Evolutionary conservation across 2,329 filamentous ascomycete species (phyloP).

Genomic region (Ramularia endophylla): DNA sequence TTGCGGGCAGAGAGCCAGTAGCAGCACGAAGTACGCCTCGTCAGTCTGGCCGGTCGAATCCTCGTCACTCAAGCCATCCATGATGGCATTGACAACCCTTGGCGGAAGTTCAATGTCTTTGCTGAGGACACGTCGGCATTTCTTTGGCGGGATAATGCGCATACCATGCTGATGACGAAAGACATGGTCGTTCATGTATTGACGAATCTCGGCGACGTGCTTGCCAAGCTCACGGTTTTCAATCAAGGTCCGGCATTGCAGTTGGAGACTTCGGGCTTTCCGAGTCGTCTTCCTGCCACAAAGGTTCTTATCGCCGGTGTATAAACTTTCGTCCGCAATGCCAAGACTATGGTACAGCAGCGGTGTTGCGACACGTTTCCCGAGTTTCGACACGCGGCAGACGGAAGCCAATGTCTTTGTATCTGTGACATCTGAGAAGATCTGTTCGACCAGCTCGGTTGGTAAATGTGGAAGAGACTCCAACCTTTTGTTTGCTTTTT

Average conservation of each 20-base stretch:
- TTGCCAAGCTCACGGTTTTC: neutral
- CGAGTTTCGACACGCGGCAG: neutral
- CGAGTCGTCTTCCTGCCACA: too few relatives aligned
- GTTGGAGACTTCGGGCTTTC: neutral
- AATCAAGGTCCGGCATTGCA: neutral
- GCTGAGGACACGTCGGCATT: neutral
- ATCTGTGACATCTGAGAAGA: neutral
- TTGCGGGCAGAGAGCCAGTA: too few relatives aligned
- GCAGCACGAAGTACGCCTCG: too few relatives aligned
- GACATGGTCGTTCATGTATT: neutral
- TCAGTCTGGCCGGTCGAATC: too few relatives aligned
- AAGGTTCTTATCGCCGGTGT: too few relatives aligned
- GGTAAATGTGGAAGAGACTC: neutral
- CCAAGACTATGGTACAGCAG: neutral
- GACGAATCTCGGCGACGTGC: neutral
- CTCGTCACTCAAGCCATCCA: neutral
- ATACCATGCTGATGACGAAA: too few relatives aligned
- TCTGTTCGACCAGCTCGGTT: slow-evolving; percentile 3
- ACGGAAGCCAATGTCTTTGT: neutral
- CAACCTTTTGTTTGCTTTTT: too few relatives aligned
- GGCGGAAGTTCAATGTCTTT: neutral
- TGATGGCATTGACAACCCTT: too few relatives aligned
- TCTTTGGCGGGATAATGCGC: neutral
- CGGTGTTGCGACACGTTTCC: neutral
- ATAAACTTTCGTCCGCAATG: neutral